These are phyloP conservation scores for Crinitomyces ghanaensis DNA, from an alignment of 805 yeast genomes.

Conservation along the genomic window DNA sequence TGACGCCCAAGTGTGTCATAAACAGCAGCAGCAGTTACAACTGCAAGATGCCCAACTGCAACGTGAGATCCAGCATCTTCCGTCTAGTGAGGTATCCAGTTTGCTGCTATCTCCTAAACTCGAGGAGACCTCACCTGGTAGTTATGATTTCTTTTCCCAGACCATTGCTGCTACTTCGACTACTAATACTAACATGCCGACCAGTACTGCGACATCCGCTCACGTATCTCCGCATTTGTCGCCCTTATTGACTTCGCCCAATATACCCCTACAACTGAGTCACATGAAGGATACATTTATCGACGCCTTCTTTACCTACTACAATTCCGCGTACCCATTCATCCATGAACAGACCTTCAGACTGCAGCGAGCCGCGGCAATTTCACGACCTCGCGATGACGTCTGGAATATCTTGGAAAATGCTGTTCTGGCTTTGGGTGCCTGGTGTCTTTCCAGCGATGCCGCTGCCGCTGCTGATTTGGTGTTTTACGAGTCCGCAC, in stretches of 20 bases:
- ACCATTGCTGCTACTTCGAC: too few relatives aligned
- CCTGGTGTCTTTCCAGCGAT: constrained; percentile 55
- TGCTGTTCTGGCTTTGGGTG: constrained; percentile 53
- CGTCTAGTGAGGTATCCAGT: too few relatives aligned
- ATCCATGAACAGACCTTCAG: constrained; percentile 44
- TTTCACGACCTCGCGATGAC: constrained; percentile 32
- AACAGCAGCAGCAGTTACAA: constrained; percentile 11
- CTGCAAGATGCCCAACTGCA: neutral
- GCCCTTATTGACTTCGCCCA: constrained; percentile 5
- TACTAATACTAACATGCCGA: neutral
- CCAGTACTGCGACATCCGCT: constrained; percentile 1
- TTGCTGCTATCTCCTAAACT: constrained; percentile 5
- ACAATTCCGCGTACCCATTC: constrained; percentile 53
- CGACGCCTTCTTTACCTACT: constrained; percentile 43
- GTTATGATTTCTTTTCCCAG: too few relatives aligned
- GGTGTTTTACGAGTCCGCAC: constrained; percentile 44
- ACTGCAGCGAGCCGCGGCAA: constrained; percentile 33
- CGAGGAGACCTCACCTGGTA: neutral
- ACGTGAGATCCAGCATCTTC: too few relatives aligned
- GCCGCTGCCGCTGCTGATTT: constrained; percentile 38
- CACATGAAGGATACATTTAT: constrained; percentile 29
- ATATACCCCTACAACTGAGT: too few relatives aligned
- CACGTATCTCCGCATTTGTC: constrained; percentile 1
- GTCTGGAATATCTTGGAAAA: constrained; percentile 45
- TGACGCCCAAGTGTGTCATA: too few relatives aligned